Evolutionary conservation across 2,329 filamentous ascomycete genomes (phyloP), one percentile per base, ranked within the genome.

Genomic region (Microsporum canis): DNA sequence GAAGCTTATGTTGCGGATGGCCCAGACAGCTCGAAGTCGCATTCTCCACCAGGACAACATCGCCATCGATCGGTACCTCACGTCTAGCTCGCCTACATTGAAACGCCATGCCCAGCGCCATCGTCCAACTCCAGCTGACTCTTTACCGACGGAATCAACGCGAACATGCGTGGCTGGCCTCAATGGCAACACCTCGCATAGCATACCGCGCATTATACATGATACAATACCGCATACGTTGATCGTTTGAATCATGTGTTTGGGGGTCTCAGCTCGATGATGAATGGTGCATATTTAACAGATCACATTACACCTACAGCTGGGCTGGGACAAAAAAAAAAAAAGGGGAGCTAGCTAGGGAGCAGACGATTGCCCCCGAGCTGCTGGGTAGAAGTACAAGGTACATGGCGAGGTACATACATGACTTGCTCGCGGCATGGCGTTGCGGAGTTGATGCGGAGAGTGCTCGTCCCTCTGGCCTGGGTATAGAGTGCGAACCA

Each of bases 301-400:
- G 51, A 55, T 55, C 51, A 55, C 51, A 55, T 51, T 51, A 51
- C 45, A 51, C 7, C 8, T n/a, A 51, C 45, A 51, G 45, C 45
- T 51, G 45, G 45, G 14, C 45, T 31, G 23, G 45, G 10, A 27
- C 39, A 23, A n/a, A n/a, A 43, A n/a, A 43, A 17, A 17, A 23
- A n/a, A 43, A 7, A 43, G n/a, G 39, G 39, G 8, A 43, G 39
- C 5, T 14, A 43, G 39, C 39, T 43, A n/a, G 14, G 14, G 39
- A 5, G 6, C 39, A n/a, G 39, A 43, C 14, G 7, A 23, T 31
- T 27, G 45, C 14, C 29, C 4, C 45, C 45, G 45, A 29, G 45
- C 45, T 51, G 23, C 23, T 31, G 45, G 45, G 27, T 29, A 23
- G 23, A 51, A 31, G 45, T 51, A 51, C 45, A 51, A 0, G 45